Evolutionary conservation across 1,139 yeast species (phyloP), one percentile per base, ranked within the genome.

Genomic region (Ogataea hybrid): DNA sequence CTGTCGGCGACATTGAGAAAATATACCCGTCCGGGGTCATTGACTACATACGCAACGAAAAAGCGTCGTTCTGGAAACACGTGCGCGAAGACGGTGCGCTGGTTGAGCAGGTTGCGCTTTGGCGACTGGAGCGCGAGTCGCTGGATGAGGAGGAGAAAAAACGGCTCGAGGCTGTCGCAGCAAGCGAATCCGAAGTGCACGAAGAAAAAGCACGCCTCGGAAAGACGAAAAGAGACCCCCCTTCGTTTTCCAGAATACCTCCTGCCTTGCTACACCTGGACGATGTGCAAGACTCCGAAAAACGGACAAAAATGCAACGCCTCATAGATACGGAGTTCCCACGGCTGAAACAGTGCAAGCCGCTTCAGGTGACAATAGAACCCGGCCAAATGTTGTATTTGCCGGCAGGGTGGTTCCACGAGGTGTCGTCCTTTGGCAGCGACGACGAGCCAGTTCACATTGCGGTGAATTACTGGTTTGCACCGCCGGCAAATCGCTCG

Each of bases 391-490:
- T 81, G 81, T 60, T 84, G 27, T 84, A 77, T 53, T 59, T 84
- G 18, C 92, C 92, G 0, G 75, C 85, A 1, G 88, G 90, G 1
- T 84, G 90, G 90, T 84, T 84, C 56, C 92, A 84, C 58, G 92
- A 84, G 58, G 92, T 84, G 1, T 75, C 84, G 0, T 80, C 87
- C n/a, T 80, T 69, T 58, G 81, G 83, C 0, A 54, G 45, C 15
- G 49, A 46, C 8, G 30, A 28, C 15, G 40, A 44, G n/a, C 59
- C 63, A 21, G 64, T 70, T 4, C 90, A 84, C 56, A 66, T 76
- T 36, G 89, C 89, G 0, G 53, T 82, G 5, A 84, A 84, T 57
- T 83, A 82, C 59, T 84, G 92, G 92, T 81, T 77, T 58, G 69
- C 77, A 5, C 88, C 89, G 2, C 86, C 87, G 0, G 71, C 71